phyloP scores from a whole-genome alignment of 2,329 filamentous ascomycete genomes.

The Phialemonium atrogriseum region DNA sequence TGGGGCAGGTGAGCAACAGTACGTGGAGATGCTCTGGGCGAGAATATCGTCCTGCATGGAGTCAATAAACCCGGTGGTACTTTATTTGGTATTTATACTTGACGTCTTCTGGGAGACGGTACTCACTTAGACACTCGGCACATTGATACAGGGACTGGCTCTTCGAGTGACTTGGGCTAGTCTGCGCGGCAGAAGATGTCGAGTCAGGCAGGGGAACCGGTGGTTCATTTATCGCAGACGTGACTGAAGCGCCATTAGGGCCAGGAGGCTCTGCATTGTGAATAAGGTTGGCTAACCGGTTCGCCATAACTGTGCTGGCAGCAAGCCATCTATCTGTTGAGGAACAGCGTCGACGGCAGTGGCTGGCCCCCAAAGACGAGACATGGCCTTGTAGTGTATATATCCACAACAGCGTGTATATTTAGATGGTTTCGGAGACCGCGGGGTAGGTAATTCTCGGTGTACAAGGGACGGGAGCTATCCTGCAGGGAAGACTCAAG shows the following conservation, averaged over 20 bases:
- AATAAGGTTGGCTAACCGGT: conserved; percentile 14
- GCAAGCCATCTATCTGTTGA: too few relatives aligned
- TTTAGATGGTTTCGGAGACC: too few relatives aligned
- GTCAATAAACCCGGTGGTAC: neutral
- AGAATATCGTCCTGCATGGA: conserved; percentile 29
- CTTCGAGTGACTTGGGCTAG: conserved; percentile 13
- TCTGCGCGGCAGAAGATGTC: conserved; percentile 3
- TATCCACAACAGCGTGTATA: too few relatives aligned
- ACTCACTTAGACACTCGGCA: conserved; percentile 36
- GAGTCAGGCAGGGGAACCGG: conserved; percentile 13
- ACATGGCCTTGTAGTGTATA: too few relatives aligned
- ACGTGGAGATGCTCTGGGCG: conserved; percentile 44
- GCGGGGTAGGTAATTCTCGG: too few relatives aligned
- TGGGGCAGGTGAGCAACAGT: conserved; percentile 4
- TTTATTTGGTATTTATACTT: neutral
- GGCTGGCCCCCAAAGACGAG: too few relatives aligned
- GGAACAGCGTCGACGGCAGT: too few relatives aligned
- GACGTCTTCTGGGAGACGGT: too few relatives aligned
- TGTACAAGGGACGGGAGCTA: too few relatives aligned
- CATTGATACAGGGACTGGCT: conserved; percentile 33
- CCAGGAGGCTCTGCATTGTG: conserved; percentile 7
- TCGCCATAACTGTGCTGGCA: too few relatives aligned
- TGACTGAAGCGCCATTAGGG: conserved; percentile 1
- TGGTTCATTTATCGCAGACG: too few relatives aligned
- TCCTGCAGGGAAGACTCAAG: too few relatives aligned